Conservation (phyloP, 2,329 filamentous ascomycete genomes). For the Aureobasidium uvarum region DNA sequence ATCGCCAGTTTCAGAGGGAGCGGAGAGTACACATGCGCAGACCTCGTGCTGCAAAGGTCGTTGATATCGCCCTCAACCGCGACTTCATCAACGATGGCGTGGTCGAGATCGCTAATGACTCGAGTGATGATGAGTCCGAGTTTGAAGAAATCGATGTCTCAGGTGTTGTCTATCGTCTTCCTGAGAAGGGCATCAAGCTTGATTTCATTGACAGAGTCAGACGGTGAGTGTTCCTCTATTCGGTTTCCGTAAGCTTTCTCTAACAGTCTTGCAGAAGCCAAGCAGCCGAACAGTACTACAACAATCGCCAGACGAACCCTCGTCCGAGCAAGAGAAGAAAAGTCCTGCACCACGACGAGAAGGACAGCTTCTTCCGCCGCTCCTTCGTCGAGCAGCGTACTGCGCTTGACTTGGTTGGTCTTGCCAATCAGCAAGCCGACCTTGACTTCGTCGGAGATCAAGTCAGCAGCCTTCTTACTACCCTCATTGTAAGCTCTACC, state of each 20-base stretch:
- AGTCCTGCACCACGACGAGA: constrained; percentile 33
- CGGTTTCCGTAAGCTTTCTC: constrained; percentile 31
- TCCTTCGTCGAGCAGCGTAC: constrained; percentile 64
- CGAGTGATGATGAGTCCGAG: constrained; percentile 46
- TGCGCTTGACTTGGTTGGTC: constrained; percentile 61
- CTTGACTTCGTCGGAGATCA: constrained; percentile 50
- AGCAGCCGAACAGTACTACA: constrained; percentile 18
- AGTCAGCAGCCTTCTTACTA: constrained; percentile 54
- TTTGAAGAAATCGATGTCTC: constrained; percentile 45
- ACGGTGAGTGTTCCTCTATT: constrained; percentile 37
- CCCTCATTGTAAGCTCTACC: constrained; percentile 59
- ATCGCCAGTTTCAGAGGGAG: constrained; percentile 23
- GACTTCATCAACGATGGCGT: constrained; percentile 58
- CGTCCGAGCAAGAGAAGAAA: constrained; percentile 14
- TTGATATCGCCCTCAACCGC: constrained; percentile 54
- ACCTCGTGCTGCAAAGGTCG: constrained; percentile 50
- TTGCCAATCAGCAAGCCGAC: constrained; percentile 53
- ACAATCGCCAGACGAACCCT: constrained; percentile 1
- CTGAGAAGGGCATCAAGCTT: constrained; percentile 49
- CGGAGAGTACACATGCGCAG: constrained; percentile 49
- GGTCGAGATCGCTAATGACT: constrained; percentile 47
- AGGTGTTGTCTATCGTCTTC: constrained; percentile 46
- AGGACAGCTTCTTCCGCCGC: constrained; percentile 43
- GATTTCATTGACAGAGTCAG: constrained; percentile 64
- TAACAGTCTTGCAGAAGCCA: constrained; percentile 20